phyloP scores from a whole-genome alignment of 75 land plant genomes.

The Picea glauca region DNA sequence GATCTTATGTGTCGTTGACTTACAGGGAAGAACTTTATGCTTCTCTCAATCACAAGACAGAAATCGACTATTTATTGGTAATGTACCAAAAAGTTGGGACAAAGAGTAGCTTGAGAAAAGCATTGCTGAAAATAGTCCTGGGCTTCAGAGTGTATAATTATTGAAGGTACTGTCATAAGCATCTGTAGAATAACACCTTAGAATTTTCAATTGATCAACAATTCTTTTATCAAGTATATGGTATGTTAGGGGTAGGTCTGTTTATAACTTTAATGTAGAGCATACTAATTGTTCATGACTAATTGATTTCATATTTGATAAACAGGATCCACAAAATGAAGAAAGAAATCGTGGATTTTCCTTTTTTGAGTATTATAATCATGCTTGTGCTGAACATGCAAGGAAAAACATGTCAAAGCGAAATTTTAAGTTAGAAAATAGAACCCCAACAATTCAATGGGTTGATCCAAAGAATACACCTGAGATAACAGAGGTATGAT shows the following conservation, averaged over 20 bases:
- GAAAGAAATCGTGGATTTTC: constrained; percentile 85
- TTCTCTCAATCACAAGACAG: constrained; percentile 80
- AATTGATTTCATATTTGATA: no score
- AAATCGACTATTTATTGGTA: constrained; percentile 80
- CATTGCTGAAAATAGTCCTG: constrained; percentile 67
- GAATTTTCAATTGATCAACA: no score
- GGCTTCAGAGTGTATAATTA: constrained; percentile 70
- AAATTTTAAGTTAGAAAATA: constrained; percentile 71
- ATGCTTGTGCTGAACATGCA: constrained; percentile 94
- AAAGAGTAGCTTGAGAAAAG: constrained; percentile 73
- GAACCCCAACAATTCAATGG: constrained; percentile 48
- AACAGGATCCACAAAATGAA: constrained; percentile 76
- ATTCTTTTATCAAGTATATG: background rate
- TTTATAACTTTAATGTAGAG: background rate
- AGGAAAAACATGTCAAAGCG: constrained; percentile 74
- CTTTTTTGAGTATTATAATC: constrained; percentile 87
- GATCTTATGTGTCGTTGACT: background rate
- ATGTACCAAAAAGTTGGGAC: constrained; percentile 81
- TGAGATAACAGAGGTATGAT: no score
- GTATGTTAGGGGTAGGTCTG: background rate
- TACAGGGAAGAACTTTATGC: constrained; percentile 67
- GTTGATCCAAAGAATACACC: no score
- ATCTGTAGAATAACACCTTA: background rate
- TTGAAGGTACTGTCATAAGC: constrained; percentile 44
- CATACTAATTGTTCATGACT: background rate